These are phyloP conservation scores for Diatrype stigma DNA, from an alignment of 2,329 filamentous ascomycete species.

Conservation along the genomic window DNA sequence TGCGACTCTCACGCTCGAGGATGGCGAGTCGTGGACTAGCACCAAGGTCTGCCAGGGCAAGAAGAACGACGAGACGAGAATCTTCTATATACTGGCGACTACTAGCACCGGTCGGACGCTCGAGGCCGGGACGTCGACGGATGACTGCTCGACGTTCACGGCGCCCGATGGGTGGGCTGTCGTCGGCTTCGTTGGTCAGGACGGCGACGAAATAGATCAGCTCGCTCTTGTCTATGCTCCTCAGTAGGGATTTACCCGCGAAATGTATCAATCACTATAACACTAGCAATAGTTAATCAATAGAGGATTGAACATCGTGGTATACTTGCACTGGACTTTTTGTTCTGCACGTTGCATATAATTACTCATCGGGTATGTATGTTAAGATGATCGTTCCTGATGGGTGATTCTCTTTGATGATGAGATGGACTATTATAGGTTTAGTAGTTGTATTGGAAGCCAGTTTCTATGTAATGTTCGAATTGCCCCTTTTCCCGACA, in stretches of 20 bases:
- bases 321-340: no score
- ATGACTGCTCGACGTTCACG: constrained; percentile 34
- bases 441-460: no score
- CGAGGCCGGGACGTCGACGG: constrained; percentile 30
- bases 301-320: no score
- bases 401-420: no score
- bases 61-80: constrained; percentile 41
- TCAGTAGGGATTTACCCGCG: constrained; percentile 19
- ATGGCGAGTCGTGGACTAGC: constrained; percentile 43
- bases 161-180: constrained; percentile 39
- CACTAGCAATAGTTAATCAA: no score
- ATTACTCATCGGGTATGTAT: no score
- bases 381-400: no score
- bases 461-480: no score
- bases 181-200: constrained; percentile 33
- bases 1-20: constrained; percentile 38
- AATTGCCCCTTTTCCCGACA: no score
- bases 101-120: constrained; percentile 44
- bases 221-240: constrained; percentile 45
- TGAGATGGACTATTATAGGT: no score
- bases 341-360: no score
- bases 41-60: constrained; percentile 48
- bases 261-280: no score
- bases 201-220: constrained; percentile 53
- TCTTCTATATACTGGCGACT: constrained; percentile 52